These are phyloP conservation scores for Solanum etuberosum DNA, from an alignment of 257 asterid genomes.

Conservation along the genomic window DNA sequence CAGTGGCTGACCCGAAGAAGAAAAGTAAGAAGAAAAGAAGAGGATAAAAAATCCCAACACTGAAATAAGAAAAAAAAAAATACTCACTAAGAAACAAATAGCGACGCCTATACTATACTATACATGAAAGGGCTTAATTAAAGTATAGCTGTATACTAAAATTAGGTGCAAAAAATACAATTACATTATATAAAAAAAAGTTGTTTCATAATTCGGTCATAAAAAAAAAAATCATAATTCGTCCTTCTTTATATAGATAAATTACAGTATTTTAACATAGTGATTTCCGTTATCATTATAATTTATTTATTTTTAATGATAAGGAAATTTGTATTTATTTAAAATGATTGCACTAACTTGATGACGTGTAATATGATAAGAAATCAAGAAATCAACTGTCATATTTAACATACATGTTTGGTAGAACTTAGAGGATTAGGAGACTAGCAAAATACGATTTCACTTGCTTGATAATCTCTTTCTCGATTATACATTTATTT, in stretches of 20 bases:
- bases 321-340: too few relatives aligned
- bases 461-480: neutral
- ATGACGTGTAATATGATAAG: too few relatives aligned
- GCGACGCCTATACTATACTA: neutral
- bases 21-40: too few relatives aligned
- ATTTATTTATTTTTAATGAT: too few relatives aligned
- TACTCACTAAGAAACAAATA: neutral
- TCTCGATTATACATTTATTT: neutral
- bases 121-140: neutral
- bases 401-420: neutral
- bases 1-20: too few relatives aligned
- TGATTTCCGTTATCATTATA: neutral
- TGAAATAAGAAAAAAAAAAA: too few relatives aligned
- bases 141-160: neutral
- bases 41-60: too few relatives aligned
- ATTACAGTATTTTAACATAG: too few relatives aligned
- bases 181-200: neutral
- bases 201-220: neutral
- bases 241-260: neutral
- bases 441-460: neutral
- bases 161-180: neutral
- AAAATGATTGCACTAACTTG: too few relatives aligned
- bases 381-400: too few relatives aligned
- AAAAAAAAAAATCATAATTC: neutral
- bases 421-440: neutral